Conservation (phyloP, 345 rosid genomes). For the Microcos paniculata region DNA sequence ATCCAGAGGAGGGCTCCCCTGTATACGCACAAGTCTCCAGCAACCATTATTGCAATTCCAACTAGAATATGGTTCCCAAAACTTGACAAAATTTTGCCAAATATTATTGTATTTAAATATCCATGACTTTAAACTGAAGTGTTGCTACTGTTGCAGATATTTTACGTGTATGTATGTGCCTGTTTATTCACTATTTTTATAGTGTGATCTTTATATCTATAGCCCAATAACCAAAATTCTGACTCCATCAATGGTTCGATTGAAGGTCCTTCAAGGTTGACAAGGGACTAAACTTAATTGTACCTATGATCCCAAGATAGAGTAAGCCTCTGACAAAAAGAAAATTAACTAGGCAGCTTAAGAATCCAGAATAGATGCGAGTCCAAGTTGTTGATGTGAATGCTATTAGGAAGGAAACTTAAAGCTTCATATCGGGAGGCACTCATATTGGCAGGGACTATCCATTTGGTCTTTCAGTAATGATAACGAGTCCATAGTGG, state of each 20-base stretch:
- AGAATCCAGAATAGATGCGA: background rate
- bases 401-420: background rate
- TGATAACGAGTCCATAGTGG: background rate
- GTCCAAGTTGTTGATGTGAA: background rate
- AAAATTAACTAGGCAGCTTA: constrained; percentile 4
- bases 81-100: background rate
- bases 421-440: background rate
- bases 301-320: background rate
- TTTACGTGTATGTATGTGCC: background rate
- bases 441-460: background rate
- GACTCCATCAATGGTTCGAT: background rate
- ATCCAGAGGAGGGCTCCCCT: background rate
- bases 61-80: background rate
- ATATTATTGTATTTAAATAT: background rate
- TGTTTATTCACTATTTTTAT: background rate
- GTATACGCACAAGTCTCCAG: background rate
- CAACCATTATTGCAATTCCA: background rate
- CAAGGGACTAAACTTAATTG: background rate
- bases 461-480: background rate
- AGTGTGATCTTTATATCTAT: background rate
- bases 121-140: background rate
- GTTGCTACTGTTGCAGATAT: background rate
- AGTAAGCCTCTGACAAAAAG: background rate
- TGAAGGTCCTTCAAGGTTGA: background rate
- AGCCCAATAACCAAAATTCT: background rate